phyloP scores from a whole-genome alignment of 306 rosid genomes.

The Lotus japonicus region DNA sequence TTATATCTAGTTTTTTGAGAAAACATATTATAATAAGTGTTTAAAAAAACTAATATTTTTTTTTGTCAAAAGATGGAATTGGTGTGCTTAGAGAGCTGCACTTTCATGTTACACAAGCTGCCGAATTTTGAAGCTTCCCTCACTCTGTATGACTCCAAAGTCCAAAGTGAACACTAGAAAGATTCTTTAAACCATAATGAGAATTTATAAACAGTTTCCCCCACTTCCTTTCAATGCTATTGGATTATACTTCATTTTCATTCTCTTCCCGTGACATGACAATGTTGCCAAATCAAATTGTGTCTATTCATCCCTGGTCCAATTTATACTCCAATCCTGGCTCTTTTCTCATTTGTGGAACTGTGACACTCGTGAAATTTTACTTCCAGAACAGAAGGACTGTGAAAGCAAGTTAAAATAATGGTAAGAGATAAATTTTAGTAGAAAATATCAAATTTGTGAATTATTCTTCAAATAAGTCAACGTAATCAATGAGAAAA shows the following conservation, averaged over 20 bases:
- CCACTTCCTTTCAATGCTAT: slow-evolving; percentile 25
- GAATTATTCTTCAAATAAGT: not conserved
- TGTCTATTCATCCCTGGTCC: slow-evolving; percentile 4
- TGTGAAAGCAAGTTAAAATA: not conserved
- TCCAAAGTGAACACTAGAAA: not conserved
- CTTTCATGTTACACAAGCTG: not conserved
- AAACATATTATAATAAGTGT: too few species aligned
- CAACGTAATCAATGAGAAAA: not conserved
- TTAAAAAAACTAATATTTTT: too few species aligned
- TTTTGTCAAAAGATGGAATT: too few species aligned
- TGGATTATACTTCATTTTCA: slow-evolving; percentile 25
- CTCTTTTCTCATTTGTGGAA: slow-evolving; percentile 10
- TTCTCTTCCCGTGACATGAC: not conserved
- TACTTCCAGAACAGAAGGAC: not conserved
- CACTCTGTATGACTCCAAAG: slow-evolving; percentile 14
- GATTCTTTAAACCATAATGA: slow-evolving; percentile 15
- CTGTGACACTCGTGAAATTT: slow-evolving; percentile 10
- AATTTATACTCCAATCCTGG: not conserved
- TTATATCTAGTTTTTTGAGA: too few species aligned
- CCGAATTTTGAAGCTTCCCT: slow-evolving; percentile 17
- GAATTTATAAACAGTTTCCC: not conserved
- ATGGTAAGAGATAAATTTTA: not conserved
- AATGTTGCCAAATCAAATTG: not conserved
- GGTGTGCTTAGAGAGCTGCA: too few species aligned
- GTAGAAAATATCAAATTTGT: too few species aligned